phyloP scores from a whole-genome alignment of 768 basidiomycete species.

The Cystobasidium tubakii region DNA sequence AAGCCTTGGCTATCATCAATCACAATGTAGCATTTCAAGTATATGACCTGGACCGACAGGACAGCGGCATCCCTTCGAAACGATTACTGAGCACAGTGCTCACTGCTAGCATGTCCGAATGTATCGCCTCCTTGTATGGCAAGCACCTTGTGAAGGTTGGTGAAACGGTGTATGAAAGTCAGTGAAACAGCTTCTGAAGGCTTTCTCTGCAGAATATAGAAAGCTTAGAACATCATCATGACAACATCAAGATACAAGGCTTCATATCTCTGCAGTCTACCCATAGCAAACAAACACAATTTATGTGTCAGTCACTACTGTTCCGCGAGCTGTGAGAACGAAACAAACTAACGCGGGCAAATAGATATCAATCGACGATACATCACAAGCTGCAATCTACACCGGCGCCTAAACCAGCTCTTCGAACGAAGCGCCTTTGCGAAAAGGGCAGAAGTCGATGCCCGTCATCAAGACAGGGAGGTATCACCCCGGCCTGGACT shows the following conservation, averaged over 20 bases:
- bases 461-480: background rate
- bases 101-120: background rate
- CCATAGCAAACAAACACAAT: slow-evolving; percentile 66
- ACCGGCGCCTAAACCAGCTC: slow-evolving; percentile 60
- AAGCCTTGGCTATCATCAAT: slow-evolving; percentile 29
- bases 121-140: background rate
- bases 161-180: background rate
- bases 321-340: background rate
- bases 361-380: slow-evolving; percentile 75
- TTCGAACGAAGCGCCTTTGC: slow-evolving; percentile 54
- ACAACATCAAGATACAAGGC: slow-evolving; percentile 61
- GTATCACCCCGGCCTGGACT: background rate
- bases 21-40: slow-evolving; percentile 12
- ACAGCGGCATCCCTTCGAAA: slow-evolving; percentile 54
- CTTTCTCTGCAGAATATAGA: slow-evolving; percentile 52
- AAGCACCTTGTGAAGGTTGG: background rate
- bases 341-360: background rate
- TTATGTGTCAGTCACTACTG: slow-evolving; percentile 59
- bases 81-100: background rate
- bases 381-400: slow-evolving; percentile 61
- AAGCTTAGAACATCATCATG: slow-evolving; percentile 56
- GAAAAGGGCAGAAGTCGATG: slow-evolving; percentile 33
- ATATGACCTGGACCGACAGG: slow-evolving; percentile 26
- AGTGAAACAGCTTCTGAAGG: too few relatives aligned
- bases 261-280: slow-evolving; percentile 53